Percentiles rank a stretch among this genome's conserved stretches.
Evolutionary conservation across 441 rosid species (phyloP).

Genomic region (Viola pubescens): DNA sequence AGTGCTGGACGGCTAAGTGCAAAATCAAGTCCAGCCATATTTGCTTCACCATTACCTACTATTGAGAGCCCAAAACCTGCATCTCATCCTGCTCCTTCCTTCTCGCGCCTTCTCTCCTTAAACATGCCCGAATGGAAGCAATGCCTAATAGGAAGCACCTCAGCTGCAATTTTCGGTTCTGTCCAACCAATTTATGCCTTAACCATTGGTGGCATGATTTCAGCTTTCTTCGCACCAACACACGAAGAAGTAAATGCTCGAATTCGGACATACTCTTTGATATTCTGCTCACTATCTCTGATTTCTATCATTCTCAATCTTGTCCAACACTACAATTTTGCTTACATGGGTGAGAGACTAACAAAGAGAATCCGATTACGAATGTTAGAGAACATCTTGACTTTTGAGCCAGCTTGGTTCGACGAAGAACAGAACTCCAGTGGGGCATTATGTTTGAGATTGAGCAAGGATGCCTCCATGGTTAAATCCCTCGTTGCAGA

Average conservation of each 20-base stretch:
- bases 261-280: constrained; percentile 46
- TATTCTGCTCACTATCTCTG: constrained; percentile 50
- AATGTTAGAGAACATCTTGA: constrained; percentile 59
- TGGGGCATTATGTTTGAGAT: constrained; percentile 58
- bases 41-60: constrained; percentile 32
- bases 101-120: constrained; percentile 45
- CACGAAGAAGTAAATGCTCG: constrained; percentile 52
- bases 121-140: constrained; percentile 77
- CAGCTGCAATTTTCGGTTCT: constrained; percentile 61
- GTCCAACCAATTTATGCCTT: constrained; percentile 75
- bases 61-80: constrained; percentile 24
- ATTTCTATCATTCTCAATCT: constrained; percentile 50
- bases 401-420: constrained; percentile 80
- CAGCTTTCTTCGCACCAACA: constrained; percentile 56
- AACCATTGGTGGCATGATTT: constrained; percentile 78
- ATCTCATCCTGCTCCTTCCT: constrained; percentile 45
- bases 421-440: constrained; percentile 73
- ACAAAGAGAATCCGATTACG: constrained; percentile 53
- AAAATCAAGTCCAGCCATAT: constrained; percentile 42
- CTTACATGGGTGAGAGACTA: constrained; percentile 64
- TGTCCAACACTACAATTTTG: constrained; percentile 70
- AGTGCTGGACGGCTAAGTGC: constrained; percentile 42
- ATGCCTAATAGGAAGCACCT: constrained; percentile 51
- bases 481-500: constrained; percentile 73
- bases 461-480: constrained; percentile 55